Base-by-base conservation (phyloP, 2,329 filamentous ascomycete genomes). In the Chaetomiaceae sp. region DNA sequence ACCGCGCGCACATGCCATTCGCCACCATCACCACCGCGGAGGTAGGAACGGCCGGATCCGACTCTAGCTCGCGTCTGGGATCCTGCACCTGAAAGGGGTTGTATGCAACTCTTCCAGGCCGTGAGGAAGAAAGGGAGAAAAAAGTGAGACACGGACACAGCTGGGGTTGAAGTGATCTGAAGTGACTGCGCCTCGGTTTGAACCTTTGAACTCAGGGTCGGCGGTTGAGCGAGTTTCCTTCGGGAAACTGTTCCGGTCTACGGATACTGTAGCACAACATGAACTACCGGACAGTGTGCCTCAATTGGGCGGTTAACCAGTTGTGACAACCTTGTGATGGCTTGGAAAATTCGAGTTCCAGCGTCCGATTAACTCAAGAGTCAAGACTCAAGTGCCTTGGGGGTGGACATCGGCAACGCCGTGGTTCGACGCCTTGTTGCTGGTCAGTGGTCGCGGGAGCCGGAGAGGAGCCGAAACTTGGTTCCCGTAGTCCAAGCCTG, bases 401-500 rank as follows among this genome's bases (percentile, higher is more conserved):
- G n/a, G n/a, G n/a, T n/a, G n/a, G n/a, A n/a, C 25, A 27, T 34
- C 45, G 45, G 45, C 38, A 20, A 35, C 38, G n/a, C 45, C 45
- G 45, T 23, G 25, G 37, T 31, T 34, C 20, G 23, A 33, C 5
- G 12, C 30, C 12, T 13, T 12, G 14, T n/a, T 12, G n/a, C n/a
- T n/a, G n/a, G n/a, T n/a, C n/a, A 19, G 5, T 8, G 20, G 37
- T 10, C 9, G 37, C 21, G 23, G 21, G 20, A 31, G 6, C 35
- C 35, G 37, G 16, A 25, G 19, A 41, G 27, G 27, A 35, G 45
- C 25, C 37, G 27, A 37, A 41, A 41, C 27, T 8, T 21, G 25
- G 25, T 52, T 44, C 44, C 17, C 8, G 27, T 3, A 1, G 49
- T 35, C 51, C 45, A 5, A 41, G 21, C 30, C 31, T 16, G 51